A percentile compares a stretch with the other conserved stretches of the same genome.
These are phyloP conservation scores for Rhizomucor miehei DNA, from an alignment of 371 early-diverging fungal genomes.

Conservation along the genomic window DNA sequence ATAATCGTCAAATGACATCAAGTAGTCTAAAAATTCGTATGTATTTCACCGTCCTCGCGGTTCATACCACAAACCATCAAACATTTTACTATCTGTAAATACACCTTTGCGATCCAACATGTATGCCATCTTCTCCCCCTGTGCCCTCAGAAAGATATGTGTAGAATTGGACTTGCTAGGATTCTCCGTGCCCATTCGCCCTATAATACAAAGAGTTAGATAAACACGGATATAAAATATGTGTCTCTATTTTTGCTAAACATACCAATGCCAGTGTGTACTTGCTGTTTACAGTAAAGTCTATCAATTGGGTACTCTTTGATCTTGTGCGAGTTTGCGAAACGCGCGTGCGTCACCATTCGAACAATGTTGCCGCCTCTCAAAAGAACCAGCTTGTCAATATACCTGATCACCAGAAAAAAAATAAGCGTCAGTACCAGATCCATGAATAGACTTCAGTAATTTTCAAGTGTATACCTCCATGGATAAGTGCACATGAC, in stretches of 20 bases:
- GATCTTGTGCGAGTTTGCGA: conserved; percentile 29
- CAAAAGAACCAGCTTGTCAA: conserved; percentile 36
- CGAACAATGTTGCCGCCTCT: conserved; percentile 30
- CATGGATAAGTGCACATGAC: conserved; percentile 53
- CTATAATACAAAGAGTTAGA: conserved; percentile 2
- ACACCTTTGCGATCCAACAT: conserved; percentile 48
- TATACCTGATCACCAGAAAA: conserved; percentile 28
- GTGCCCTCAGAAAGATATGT: conserved; percentile 38
- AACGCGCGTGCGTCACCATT: conserved; percentile 40
- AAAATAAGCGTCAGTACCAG: no score
- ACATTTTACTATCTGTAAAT: conserved; percentile 43
- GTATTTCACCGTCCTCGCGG: conserved; percentile 3
- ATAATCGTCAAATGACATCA: no score
- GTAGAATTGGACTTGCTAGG: conserved; percentile 36
- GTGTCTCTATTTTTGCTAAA: neutral
- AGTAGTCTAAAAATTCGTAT: no score
- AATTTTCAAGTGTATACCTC: conserved; percentile 23
- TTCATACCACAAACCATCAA: conserved; percentile 45
- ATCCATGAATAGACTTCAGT: no score
- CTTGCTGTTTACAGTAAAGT: conserved; percentile 40
- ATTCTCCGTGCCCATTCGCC: conserved; percentile 29
- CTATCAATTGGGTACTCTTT: conserved; percentile 39
- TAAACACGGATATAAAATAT: no score
- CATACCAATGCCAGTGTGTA: conserved; percentile 43
- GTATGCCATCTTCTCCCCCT: conserved; percentile 43